phyloP scores from a whole-genome alignment of 2,329 filamentous ascomycete genomes.

The Cladobotryum protrusum region DNA sequence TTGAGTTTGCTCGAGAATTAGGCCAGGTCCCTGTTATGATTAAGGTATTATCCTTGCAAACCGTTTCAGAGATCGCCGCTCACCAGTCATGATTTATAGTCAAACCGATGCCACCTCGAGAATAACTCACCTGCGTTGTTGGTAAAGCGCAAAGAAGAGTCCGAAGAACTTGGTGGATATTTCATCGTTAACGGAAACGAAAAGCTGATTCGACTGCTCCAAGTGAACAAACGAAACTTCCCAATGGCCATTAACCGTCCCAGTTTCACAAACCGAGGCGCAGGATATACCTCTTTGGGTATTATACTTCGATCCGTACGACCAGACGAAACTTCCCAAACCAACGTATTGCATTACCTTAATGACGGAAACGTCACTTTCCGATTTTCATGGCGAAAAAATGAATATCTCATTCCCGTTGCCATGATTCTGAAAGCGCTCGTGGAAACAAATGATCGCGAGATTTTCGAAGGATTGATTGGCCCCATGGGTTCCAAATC shows the following conservation, averaged over 20 bases:
- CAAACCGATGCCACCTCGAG: conserved; percentile 85
- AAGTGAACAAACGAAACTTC: conserved; percentile 86
- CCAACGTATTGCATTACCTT: conserved; percentile 93
- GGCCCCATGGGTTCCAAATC: conserved; percentile 71
- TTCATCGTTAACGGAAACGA: conserved; percentile 98
- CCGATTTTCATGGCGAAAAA: conserved; percentile 95
- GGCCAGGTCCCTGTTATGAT: conserved; percentile 92
- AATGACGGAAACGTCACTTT: conserved; percentile 95
- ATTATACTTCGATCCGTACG: conserved; percentile 87
- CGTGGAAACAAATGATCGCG: conserved; percentile 90
- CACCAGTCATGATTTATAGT: conserved; percentile 42
- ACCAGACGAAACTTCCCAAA: conserved; percentile 97
- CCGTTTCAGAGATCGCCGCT: neutral
- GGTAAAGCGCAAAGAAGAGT: conserved; percentile 85
- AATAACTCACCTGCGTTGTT: conserved; percentile 76
- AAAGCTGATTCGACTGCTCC: conserved; percentile 88
- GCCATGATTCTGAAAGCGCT: conserved; percentile 97
- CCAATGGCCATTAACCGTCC: conserved; percentile 89
- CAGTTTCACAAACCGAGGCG: conserved; percentile 82
- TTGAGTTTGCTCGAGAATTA: conserved; percentile 76
- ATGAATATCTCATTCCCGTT: conserved; percentile 90
- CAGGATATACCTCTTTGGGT: conserved; percentile 82
- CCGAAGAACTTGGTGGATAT: conserved; percentile 92
- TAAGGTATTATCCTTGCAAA: conserved; percentile 50
- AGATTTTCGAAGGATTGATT: conserved; percentile 91